Conservation (phyloP, 306 rosid genomes). For the Alnus glutinosa region DNA sequence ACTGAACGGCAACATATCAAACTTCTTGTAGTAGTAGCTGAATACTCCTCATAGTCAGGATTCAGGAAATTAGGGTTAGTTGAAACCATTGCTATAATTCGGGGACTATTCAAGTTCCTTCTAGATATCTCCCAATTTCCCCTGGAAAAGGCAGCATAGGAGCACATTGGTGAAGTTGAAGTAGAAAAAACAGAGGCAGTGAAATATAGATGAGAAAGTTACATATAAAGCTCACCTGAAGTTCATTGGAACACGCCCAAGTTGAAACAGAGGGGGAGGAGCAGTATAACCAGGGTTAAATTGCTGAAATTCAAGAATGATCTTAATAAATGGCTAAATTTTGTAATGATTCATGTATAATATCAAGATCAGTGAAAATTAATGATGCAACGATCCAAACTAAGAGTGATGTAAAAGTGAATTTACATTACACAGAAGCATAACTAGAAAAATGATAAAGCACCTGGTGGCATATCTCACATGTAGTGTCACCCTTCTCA, state of each 20-base stretch:
- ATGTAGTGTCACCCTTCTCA: conserved; percentile 87
- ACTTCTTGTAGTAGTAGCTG: conserved; percentile 58
- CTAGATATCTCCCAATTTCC: conserved; percentile 95
- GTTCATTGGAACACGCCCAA: conserved; percentile 91
- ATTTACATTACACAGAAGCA: not conserved
- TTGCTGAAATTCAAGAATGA: conserved; percentile 49
- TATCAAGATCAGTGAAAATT: not conserved
- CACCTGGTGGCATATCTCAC: conserved; percentile 99
- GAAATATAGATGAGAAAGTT: not conserved
- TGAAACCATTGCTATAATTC: conserved; percentile 83
- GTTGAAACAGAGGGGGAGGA: conserved; percentile 81
- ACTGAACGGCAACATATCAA: conserved; percentile 57
- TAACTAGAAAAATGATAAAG: conserved; percentile 10
- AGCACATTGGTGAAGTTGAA: conserved; percentile 14
- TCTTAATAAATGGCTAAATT: not conserved
- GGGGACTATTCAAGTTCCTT: conserved; percentile 70
- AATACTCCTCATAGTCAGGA: conserved; percentile 58
- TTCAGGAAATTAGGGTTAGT: conserved; percentile 48
- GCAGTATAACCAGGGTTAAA: conserved; percentile 89
- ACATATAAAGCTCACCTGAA: conserved; percentile 61
- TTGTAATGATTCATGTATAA: not conserved
- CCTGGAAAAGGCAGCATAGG: conserved; percentile 44
- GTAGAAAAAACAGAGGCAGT: not conserved
- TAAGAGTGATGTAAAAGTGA: not conserved
- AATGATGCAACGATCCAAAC: not conserved